phyloP scores from a whole-genome alignment of 768 basidiomycete species.

The Suillus variegatus region DNA sequence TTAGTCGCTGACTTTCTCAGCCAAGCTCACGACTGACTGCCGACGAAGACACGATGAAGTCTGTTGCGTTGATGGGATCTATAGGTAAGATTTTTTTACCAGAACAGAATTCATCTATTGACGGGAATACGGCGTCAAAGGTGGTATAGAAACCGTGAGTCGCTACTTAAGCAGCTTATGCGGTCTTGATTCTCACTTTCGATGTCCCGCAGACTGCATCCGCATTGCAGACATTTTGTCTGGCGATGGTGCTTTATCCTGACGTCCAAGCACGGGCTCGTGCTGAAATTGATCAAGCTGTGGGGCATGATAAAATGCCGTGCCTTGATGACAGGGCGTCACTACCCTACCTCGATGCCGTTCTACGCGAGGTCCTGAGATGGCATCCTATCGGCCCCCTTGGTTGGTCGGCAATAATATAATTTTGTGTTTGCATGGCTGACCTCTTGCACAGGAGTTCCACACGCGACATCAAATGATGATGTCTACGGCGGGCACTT shows the following conservation, averaged over 20 bases:
- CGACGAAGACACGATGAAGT: not conserved
- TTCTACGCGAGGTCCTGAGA: conserved; percentile 22
- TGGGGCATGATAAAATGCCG: conserved; percentile 16
- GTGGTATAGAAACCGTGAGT: conserved; percentile 7
- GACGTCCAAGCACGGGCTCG: conserved; percentile 29
- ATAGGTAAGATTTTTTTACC: not conserved
- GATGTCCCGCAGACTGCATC: no score
- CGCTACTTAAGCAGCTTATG: not conserved
- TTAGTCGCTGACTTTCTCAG: not conserved
- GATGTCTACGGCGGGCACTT: conserved; percentile 35
- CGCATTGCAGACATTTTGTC: conserved; percentile 19
- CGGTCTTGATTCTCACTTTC: not conserved
- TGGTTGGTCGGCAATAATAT: conserved; percentile 8
- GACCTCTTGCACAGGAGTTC: conserved; percentile 13
- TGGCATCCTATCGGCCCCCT: conserved; percentile 26
- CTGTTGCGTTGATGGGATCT: not conserved
- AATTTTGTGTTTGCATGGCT: not conserved
- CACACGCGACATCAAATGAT: conserved; percentile 19
- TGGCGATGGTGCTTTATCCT: conserved; percentile 32
- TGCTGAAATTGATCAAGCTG: conserved; percentile 28
- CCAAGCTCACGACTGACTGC: not conserved
- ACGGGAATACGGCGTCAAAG: not conserved
- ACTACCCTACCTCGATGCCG: conserved; percentile 27
- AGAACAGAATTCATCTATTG: not conserved
- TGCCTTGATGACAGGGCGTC: conserved; percentile 7